Evolutionary conservation across 192 early-diverging fungal genomes (phyloP).

Genomic region (Backusella tuberculispora): DNA sequence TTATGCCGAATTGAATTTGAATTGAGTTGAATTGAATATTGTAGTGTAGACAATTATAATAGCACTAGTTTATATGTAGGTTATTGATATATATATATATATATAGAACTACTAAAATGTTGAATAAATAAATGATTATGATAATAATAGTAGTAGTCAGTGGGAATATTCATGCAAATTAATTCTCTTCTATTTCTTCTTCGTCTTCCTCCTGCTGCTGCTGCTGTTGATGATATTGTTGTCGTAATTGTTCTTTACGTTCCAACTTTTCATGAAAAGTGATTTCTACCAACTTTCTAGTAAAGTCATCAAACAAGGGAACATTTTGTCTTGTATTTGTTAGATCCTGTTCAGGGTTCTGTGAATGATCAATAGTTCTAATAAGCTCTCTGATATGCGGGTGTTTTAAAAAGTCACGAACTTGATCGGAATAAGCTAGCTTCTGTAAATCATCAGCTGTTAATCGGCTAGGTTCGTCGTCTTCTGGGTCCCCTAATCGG

Average conservation of each 20-base stretch:
- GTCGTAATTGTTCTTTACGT: background rate
- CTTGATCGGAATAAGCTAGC: conserved; percentile 26
- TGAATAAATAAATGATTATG: background rate
- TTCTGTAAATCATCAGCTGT: conserved; percentile 4
- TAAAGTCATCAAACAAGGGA: conserved; percentile 20
- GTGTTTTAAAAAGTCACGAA: conserved; percentile 29
- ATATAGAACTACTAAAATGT: background rate
- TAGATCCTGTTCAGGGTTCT: conserved; percentile 26
- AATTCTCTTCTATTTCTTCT: too few relatives aligned
- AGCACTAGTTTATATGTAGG: background rate
- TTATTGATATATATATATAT: background rate
- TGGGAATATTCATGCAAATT: conserved; percentile 12
- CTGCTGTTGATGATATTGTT: too few relatives aligned
- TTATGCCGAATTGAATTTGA: too few relatives aligned
- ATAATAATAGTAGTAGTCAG: background rate
- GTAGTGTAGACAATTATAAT: background rate
- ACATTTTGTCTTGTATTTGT: conserved; percentile 17
- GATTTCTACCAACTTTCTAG: conserved; percentile 8
- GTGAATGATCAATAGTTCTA: conserved; percentile 20
- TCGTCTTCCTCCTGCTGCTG: too few relatives aligned
- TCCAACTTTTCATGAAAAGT: conserved; percentile 9
- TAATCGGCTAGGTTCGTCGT: conserved; percentile 21
- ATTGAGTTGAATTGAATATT: too few relatives aligned
- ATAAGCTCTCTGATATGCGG: conserved; percentile 31
- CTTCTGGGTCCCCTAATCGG: conserved; percentile 12